phyloP scores from a whole-genome alignment of 306 rosid species.

The Rubus parviflorus region DNA sequence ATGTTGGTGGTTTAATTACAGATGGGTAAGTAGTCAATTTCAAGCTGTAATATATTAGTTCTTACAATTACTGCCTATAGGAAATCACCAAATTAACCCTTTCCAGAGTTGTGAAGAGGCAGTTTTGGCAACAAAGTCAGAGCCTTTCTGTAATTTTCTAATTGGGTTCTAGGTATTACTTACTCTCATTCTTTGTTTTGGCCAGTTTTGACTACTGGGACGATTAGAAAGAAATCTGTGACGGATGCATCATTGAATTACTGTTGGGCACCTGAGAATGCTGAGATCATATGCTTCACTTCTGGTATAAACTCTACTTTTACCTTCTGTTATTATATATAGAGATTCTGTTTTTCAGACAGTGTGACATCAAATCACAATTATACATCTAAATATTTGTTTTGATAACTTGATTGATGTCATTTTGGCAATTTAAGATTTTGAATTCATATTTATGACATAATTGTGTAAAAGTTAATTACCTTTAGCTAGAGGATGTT shows the following conservation, averaged over 20 bases:
- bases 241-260: constrained; percentile 38
- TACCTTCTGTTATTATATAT: background rate
- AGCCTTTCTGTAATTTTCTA: background rate
- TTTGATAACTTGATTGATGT: background rate
- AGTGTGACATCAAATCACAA: background rate
- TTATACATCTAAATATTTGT: background rate
- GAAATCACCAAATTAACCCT: background rate
- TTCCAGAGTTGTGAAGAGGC: constrained; percentile 75
- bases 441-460: background rate
- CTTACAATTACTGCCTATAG: background rate
- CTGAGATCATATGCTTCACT: constrained; percentile 77
- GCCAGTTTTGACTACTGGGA: constrained; percentile 53
- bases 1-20: constrained; percentile 82
- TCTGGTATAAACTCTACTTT: constrained; percentile 55
- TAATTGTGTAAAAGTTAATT: background rate
- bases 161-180: background rate
- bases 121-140: constrained; percentile 38
- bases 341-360: background rate
- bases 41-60: background rate
- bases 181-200: constrained; percentile 21
- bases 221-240: constrained; percentile 43
- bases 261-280: constrained; percentile 65
- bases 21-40: constrained; percentile 60
- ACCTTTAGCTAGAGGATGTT: no score
- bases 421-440: background rate